Percentiles rank a stretch among this genome's conserved stretches.
Conservation (phyloP, 2,329 filamentous ascomycete species). For the Diaporthe longicolla region DNA sequence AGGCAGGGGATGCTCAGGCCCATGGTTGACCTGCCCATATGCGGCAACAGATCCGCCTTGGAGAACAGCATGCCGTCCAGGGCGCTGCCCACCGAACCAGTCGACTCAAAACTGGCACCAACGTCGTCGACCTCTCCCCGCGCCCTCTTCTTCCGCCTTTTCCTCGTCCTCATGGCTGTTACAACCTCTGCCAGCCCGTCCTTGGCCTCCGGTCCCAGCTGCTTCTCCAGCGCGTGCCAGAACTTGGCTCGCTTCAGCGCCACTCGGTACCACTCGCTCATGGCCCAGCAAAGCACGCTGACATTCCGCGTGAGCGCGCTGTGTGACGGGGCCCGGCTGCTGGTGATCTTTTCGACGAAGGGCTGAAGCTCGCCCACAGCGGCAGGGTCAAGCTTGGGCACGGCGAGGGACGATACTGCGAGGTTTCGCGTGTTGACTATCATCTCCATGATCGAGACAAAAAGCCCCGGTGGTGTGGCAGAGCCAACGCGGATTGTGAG, state of each 20-base stretch:
- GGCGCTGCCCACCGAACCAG: slow-evolving; percentile 34
- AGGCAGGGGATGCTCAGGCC: slow-evolving; percentile 64
- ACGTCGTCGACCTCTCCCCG: slow-evolving; percentile 42
- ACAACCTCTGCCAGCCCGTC: slow-evolving; percentile 52
- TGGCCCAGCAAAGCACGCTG: slow-evolving; percentile 74
- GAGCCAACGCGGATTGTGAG: slow-evolving; percentile 70
- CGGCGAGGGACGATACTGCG: slow-evolving; percentile 65
- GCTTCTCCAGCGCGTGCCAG: slow-evolving; percentile 69
- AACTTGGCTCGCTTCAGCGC: slow-evolving; percentile 72
- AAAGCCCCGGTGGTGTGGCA: slow-evolving; percentile 64
- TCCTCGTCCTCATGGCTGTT: slow-evolving; percentile 49
- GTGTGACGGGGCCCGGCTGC: slow-evolving; percentile 46
- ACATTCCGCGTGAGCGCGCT: slow-evolving; percentile 70
- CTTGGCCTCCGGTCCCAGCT: slow-evolving; percentile 55
- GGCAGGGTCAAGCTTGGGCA: slow-evolving; percentile 69
- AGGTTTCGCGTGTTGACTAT: slow-evolving; percentile 68
- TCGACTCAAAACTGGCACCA: slow-evolving; percentile 37
- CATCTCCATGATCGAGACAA: slow-evolving; percentile 71
- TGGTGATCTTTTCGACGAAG: slow-evolving; percentile 62
- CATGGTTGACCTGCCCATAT: slow-evolving; percentile 66
- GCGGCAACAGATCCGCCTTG: slow-evolving; percentile 64
- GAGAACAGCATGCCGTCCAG: slow-evolving; percentile 43
- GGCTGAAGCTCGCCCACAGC: slow-evolving; percentile 71
- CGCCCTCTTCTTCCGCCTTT: slow-evolving; percentile 44
- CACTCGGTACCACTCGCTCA: slow-evolving; percentile 77